phyloP scores from a whole-genome alignment of 345 rosid genomes.

The Populus deltoides region DNA sequence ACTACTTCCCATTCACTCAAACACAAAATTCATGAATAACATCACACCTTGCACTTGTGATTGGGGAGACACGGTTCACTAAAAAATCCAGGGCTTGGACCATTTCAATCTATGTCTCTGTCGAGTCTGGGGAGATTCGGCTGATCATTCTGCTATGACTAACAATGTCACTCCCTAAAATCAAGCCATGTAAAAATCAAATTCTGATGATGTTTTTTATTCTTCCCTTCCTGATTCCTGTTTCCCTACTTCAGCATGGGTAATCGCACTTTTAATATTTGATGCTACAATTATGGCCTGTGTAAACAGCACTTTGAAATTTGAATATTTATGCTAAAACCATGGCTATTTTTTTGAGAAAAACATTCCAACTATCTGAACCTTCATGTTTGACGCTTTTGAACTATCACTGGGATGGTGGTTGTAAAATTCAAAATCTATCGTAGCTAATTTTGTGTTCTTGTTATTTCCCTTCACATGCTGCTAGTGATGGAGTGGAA shows the following conservation, averaged over 20 bases:
- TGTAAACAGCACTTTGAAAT: not conserved
- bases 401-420: too few species aligned
- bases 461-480: too few species aligned
- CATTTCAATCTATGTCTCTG: not conserved
- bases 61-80: not conserved
- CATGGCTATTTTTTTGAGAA: too few species aligned
- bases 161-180: not conserved
- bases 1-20: too few species aligned
- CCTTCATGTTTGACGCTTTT: too few species aligned
- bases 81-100: not conserved
- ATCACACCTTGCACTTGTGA: conserved; percentile 7
- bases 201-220: not conserved
- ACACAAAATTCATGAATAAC: not conserved
- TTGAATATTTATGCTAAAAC: not conserved
- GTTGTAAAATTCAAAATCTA: too few species aligned
- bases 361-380: too few species aligned
- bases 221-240: not conserved
- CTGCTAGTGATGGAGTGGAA: too few species aligned
- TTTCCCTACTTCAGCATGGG: not conserved
- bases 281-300: not conserved
- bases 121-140: not conserved
- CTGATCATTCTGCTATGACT: conserved; percentile 16
- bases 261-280: not conserved
- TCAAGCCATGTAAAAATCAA: not conserved
- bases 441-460: too few species aligned